Evolutionary conservation across 306 rosid species (phyloP).

Genomic region (Quercus dentata): DNA sequence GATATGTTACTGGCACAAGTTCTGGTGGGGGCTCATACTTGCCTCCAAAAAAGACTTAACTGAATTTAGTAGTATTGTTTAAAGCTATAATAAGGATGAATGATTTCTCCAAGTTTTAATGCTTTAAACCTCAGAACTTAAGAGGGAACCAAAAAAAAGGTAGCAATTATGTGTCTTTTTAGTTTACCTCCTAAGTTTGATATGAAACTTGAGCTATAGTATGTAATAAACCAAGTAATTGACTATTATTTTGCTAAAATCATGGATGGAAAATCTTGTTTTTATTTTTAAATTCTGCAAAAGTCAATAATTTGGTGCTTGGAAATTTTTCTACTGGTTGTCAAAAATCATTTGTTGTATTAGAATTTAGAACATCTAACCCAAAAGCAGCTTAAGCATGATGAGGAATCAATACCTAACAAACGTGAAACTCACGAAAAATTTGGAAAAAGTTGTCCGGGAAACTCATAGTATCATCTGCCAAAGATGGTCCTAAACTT

Average conservation of each 20-base stretch:
- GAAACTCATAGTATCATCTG: too few relatives aligned
- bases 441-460: too few relatives aligned
- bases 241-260: not conserved
- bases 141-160: not conserved
- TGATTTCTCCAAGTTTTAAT: not conserved
- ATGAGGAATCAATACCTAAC: too few relatives aligned
- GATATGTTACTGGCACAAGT: too few relatives aligned
- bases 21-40: not conserved
- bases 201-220: not conserved
- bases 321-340: not conserved
- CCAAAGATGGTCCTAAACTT: too few relatives aligned
- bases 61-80: not conserved
- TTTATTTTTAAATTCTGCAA: not conserved
- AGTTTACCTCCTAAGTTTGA: not conserved
- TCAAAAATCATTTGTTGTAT: not conserved
- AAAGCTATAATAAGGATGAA: not conserved
- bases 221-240: not conserved
- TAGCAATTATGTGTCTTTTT: not conserved
- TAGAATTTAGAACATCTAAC: too few relatives aligned
- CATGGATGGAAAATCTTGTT: not conserved
- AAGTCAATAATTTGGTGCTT: not conserved
- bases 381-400: too few relatives aligned
- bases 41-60: not conserved
- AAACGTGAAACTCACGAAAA: too few relatives aligned
- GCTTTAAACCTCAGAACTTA: not conserved